phyloP scores from a whole-genome alignment of 352 stramenopile species.

The Globisporangium nodosum region DNA sequence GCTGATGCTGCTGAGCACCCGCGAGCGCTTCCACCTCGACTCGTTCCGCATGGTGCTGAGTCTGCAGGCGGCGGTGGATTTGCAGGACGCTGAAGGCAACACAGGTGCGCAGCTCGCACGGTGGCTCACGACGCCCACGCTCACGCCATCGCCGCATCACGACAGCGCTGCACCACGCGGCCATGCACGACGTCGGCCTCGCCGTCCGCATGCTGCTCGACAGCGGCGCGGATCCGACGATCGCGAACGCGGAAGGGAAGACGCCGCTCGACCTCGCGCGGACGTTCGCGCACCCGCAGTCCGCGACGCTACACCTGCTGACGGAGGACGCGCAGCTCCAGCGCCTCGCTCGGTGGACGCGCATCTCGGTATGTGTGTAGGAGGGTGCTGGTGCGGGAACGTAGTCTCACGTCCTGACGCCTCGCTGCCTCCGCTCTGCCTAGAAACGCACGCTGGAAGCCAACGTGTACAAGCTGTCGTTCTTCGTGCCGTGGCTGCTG shows the following conservation, averaged over 20 bases:
- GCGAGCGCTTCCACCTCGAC: slow-evolving; percentile 74
- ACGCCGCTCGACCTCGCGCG: slow-evolving; percentile 49
- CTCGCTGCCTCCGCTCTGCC: neutral
- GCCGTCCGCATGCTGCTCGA: slow-evolving; percentile 71
- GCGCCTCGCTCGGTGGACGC: slow-evolving; percentile 28
- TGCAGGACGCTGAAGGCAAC: slow-evolving; percentile 57
- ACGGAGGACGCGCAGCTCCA: slow-evolving; percentile 54
- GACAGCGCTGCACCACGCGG: slow-evolving; percentile 59
- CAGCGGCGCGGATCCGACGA: slow-evolving; percentile 33
- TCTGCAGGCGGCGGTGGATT: slow-evolving; percentile 47
- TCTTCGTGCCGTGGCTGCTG: slow-evolving; percentile 66
- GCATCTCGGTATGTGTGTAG: slow-evolving; percentile 25
- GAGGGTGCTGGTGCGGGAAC: neutral
- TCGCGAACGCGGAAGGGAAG: slow-evolving; percentile 35
- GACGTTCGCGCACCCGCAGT: slow-evolving; percentile 26
- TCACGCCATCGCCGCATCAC: neutral
- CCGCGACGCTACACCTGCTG: slow-evolving; percentile 37
- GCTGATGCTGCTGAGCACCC: slow-evolving; percentile 66
- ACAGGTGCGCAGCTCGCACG: slow-evolving; percentile 31
- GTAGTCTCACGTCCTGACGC: neutral
- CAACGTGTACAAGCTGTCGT: slow-evolving; percentile 68
- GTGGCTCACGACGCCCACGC: too few relatives aligned
- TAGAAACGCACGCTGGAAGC: slow-evolving; percentile 56
- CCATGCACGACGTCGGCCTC: slow-evolving; percentile 51
- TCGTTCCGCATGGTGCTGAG: slow-evolving; percentile 78